These are phyloP conservation scores for Ammopiptanthus mongolicus DNA, from an alignment of 306 rosid genomes.

Conservation along the genomic window DNA sequence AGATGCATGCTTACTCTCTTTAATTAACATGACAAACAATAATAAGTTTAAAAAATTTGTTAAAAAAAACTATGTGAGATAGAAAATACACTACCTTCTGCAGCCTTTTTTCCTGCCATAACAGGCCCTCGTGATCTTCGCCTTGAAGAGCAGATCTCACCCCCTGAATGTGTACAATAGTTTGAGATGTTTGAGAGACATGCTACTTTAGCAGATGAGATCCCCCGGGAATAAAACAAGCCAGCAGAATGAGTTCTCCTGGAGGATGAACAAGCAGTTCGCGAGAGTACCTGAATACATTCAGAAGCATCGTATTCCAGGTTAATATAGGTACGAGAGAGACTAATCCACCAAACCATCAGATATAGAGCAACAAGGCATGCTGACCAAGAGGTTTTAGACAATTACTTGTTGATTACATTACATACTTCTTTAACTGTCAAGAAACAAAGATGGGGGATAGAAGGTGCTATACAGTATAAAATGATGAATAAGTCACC, in stretches of 20 bases:
- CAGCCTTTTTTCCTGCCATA: conserved; percentile 81
- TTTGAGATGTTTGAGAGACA: conserved; percentile 32
- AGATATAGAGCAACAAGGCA: neutral
- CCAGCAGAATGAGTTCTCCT: conserved; percentile 42
- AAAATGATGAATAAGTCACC: neutral
- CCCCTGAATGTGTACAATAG: conserved; percentile 42
- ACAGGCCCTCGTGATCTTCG: conserved; percentile 88
- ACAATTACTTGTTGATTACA: neutral
- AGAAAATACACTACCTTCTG: conserved; percentile 50
- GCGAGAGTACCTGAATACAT: conserved; percentile 53
- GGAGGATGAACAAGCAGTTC: conserved; percentile 45
- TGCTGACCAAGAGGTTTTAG: neutral
- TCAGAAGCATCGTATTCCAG: neutral
- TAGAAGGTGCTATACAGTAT: neutral
- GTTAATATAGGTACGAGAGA: neutral
- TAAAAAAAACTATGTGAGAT: neutral
- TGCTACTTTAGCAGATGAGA: conserved; percentile 45
- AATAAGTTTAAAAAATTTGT: neutral
- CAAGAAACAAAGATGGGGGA: neutral
- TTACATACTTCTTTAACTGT: neutral
- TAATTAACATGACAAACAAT: neutral
- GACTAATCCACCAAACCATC: neutral
- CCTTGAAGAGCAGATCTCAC: conserved; percentile 55
- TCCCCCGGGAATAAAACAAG: conserved; percentile 42
- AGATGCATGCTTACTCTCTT: conserved; percentile 5